Conservation (phyloP, 2,329 filamentous ascomycete genomes). For the Curvularia sp. region DNA sequence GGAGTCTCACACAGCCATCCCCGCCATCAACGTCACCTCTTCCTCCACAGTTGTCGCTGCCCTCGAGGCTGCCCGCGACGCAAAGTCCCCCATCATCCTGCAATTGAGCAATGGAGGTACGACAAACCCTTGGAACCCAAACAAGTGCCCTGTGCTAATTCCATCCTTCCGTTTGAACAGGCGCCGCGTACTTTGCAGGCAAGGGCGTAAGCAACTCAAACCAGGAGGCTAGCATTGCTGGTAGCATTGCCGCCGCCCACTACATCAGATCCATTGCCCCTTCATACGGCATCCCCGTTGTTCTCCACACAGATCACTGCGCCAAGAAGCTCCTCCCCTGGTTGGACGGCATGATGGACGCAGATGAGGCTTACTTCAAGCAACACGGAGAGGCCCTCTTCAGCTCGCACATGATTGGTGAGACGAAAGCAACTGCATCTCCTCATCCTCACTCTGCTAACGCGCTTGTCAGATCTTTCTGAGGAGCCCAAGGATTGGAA, state of each 20-base stretch:
- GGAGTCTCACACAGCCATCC: slow-evolving; percentile 34
- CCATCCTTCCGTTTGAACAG: slow-evolving; percentile 85
- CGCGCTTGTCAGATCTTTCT: slow-evolving; percentile 61
- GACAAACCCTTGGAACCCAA: slow-evolving; percentile 58
- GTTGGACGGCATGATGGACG: slow-evolving; percentile 77
- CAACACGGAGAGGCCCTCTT: slow-evolving; percentile 65
- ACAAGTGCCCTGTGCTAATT: background rate
- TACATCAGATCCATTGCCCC: slow-evolving; percentile 91
- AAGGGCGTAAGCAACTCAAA: slow-evolving; percentile 57
- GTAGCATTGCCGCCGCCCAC: slow-evolving; percentile 82
- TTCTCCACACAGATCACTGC: slow-evolving; percentile 61
- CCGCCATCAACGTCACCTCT: slow-evolving; percentile 70
- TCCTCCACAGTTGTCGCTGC: slow-evolving; percentile 79
- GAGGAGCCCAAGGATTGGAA: slow-evolving; percentile 84
- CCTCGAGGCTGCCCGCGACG: slow-evolving; percentile 93
- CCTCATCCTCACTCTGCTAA: background rate
- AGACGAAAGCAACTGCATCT: background rate
- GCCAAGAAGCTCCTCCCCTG: slow-evolving; percentile 88
- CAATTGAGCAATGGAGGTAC: slow-evolving; percentile 82
- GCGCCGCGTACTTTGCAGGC: slow-evolving; percentile 74
- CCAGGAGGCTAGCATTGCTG: slow-evolving; percentile 88
- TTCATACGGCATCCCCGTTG: slow-evolving; percentile 77
- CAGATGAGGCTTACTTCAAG: slow-evolving; percentile 96
- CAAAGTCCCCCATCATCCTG: slow-evolving; percentile 88
- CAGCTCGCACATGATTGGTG: slow-evolving; percentile 91